phyloP scores from a whole-genome alignment of 2,329 filamentous ascomycete genomes.

The Pseudogymnoascus sp. region DNA sequence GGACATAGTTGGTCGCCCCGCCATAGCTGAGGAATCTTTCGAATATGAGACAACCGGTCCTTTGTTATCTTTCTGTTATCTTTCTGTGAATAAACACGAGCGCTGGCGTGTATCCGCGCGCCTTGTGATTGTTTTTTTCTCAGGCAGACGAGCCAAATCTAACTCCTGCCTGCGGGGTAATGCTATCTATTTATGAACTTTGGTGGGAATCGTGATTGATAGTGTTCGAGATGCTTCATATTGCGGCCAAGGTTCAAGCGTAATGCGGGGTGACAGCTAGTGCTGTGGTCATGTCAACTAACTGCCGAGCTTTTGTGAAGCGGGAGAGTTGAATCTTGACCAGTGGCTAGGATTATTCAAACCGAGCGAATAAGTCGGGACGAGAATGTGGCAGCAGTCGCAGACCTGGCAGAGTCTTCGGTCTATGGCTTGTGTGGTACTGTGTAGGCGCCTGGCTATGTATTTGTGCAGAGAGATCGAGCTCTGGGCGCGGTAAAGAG shows the following conservation, averaged over 20 bases:
- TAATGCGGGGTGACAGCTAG: conserved; percentile 6
- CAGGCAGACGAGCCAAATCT: not conserved
- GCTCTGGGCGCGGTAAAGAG: not conserved
- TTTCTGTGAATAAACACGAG: conserved; percentile 12
- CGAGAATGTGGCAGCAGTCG: not conserved
- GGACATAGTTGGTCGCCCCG: conserved; percentile 50
- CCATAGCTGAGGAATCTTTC: conserved; percentile 14
- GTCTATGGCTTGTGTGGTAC: not conserved
- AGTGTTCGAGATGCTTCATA: conserved; percentile 28
- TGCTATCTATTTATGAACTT: conserved; percentile 29
- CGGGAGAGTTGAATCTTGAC: not conserved
- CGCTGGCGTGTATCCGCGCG: not conserved
- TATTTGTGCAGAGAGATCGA: not conserved
- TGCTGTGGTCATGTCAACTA: conserved; percentile 9
- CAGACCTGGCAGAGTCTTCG: not conserved
- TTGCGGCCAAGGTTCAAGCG: conserved; percentile 21
- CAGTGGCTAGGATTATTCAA: not conserved
- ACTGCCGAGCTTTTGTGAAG: not conserved
- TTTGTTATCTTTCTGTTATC: not conserved
- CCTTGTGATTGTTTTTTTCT: conserved; percentile 2
- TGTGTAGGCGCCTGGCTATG: not conserved
- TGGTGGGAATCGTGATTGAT: conserved; percentile 24
- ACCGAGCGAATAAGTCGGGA: not conserved
- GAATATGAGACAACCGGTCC: conserved; percentile 14
- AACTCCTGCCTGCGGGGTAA: not conserved